Conservation (phyloP, 1,284 basidiomycete species). For the Fomitopsis schrenkii region DNA sequence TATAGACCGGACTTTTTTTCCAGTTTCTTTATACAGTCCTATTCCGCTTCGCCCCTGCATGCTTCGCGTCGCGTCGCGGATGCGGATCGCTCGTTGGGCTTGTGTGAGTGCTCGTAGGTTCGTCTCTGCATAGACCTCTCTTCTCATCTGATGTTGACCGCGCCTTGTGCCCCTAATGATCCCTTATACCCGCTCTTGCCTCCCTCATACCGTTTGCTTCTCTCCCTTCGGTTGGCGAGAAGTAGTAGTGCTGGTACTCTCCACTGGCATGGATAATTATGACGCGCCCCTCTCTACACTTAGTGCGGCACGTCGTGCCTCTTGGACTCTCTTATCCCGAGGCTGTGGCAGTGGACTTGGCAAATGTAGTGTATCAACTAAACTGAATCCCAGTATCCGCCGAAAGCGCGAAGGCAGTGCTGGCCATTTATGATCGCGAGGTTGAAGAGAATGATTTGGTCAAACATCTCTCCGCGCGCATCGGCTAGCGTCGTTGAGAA, state of each 20-base stretch:
- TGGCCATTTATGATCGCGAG: background rate
- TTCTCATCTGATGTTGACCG: background rate
- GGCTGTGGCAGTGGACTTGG: background rate
- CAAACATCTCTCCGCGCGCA: too few species aligned
- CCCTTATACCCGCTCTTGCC: background rate
- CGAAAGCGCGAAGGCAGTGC: background rate
- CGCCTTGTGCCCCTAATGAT: background rate
- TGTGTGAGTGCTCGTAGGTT: conserved; percentile 4
- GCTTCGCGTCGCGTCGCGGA: background rate
- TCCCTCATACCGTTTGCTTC: background rate
- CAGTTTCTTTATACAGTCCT: background rate
- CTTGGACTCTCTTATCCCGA: background rate
- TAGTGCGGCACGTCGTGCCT: background rate
- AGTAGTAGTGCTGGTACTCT: background rate
- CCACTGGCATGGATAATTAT: conserved; percentile 3
- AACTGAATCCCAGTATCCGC: background rate
- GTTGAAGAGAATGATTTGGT: too few species aligned
- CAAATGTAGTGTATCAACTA: background rate
- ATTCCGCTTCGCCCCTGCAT: background rate
- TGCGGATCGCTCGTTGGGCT: background rate
- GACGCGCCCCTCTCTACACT: background rate
- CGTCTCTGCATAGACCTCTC: background rate
- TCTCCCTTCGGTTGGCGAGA: background rate
- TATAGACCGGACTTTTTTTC: conserved; percentile 1
- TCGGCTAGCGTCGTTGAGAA: too few species aligned